A percentile compares a stretch with the other conserved stretches of the same genome.
phyloP scores from a whole-genome alignment of 1,284 basidiomycete species.

The Phaffia rhodozyma region DNA sequence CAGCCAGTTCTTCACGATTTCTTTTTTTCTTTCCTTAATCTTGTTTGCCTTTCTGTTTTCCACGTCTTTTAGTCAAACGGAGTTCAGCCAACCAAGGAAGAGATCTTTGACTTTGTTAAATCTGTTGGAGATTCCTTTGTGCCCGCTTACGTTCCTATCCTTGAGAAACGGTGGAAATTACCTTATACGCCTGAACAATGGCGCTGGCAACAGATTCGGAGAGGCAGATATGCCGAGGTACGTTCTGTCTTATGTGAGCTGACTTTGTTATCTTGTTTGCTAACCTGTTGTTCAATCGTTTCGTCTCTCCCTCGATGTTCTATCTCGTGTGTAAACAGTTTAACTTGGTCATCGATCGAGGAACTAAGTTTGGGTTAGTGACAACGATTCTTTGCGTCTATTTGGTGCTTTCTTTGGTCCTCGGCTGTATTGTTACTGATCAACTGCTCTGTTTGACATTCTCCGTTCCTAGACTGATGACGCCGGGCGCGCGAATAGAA shows the following conservation, averaged over 20 bases:
- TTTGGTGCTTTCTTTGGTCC: no score
- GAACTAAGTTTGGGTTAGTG: constrained; percentile 62
- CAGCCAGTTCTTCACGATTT: no score
- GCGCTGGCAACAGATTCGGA: constrained; percentile 76
- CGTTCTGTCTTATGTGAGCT: no score
- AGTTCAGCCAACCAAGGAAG: constrained; percentile 39
- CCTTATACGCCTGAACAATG: constrained; percentile 52
- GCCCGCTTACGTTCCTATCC: constrained; percentile 78
- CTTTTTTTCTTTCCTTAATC: background rate
- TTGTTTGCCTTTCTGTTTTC: constrained; percentile 18
- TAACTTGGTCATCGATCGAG: constrained; percentile 72
- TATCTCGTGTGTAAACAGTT: constrained; percentile 37
- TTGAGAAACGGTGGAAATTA: constrained; percentile 45
- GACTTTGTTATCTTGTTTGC: no score
- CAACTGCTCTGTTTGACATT: no score
- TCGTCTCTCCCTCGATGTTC: background rate
- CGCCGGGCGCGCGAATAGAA: constrained; percentile 85
- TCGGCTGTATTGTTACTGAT: no score
- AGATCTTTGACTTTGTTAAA: constrained; percentile 64
- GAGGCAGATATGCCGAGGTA: constrained; percentile 76
- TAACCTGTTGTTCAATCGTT: constrained; percentile 50
- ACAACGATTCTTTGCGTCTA: constrained; percentile 28
- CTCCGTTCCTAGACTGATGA: no score
- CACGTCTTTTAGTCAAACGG: constrained; percentile 36
- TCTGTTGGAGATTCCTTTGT: constrained; percentile 62